A percentile compares a stretch with the other conserved stretches of the same genome.
Evolutionary conservation across 2,329 filamentous ascomycete species (phyloP).

Genomic region (Botryotinia globosa): DNA sequence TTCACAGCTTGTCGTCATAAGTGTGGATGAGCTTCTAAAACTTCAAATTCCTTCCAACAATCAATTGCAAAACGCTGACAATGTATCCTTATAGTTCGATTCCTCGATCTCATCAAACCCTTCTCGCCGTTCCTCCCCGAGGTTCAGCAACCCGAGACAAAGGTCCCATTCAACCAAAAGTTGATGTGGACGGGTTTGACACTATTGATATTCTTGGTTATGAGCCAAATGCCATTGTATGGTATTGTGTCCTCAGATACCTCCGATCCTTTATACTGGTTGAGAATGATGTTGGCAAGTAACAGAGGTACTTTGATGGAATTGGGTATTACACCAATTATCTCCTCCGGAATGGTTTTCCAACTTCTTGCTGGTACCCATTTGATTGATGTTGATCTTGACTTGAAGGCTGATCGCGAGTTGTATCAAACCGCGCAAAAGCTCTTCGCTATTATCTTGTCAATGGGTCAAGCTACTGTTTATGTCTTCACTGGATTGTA

Average conservation of each 20-base stretch:
- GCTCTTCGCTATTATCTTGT: slow-evolving; percentile 95
- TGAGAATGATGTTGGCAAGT: slow-evolving; percentile 99
- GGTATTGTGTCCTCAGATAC: slow-evolving; percentile 99
- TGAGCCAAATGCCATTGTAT: slow-evolving; percentile 99
- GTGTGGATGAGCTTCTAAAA: slow-evolving; percentile 7
- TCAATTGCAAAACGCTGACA: slow-evolving; percentile 30
- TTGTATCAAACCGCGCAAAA: slow-evolving; percentile 99
- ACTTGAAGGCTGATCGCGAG: slow-evolving; percentile 99
- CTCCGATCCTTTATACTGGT: slow-evolving; percentile 98
- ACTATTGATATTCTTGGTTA: slow-evolving; percentile 97
- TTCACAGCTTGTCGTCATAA: slow-evolving; percentile 14
- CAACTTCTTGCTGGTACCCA: slow-evolving; percentile 99
- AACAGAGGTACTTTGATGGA: slow-evolving; percentile 97
- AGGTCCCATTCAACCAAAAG: slow-evolving; percentile 98
- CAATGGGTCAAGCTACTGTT: slow-evolving; percentile 94
- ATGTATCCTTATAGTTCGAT: slow-evolving; percentile 67
- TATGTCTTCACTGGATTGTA: slow-evolving; percentile 99
- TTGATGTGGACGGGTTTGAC: slow-evolving; percentile 94
- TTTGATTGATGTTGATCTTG: slow-evolving; percentile 99
- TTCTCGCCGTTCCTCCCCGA: slow-evolving; percentile 99
- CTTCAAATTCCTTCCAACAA: slow-evolving; percentile 24
- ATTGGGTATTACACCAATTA: slow-evolving; percentile 95
- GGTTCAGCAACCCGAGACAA: slow-evolving; percentile 97
- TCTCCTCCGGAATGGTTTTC: slow-evolving; percentile 99
- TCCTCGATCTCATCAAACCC: slow-evolving; percentile 99